A percentile compares a stretch with the other conserved stretches of the same genome.
These are phyloP conservation scores for Aspergillus ochraceus DNA, from an alignment of 2,329 filamentous ascomycete species.

Conservation along the genomic window DNA sequence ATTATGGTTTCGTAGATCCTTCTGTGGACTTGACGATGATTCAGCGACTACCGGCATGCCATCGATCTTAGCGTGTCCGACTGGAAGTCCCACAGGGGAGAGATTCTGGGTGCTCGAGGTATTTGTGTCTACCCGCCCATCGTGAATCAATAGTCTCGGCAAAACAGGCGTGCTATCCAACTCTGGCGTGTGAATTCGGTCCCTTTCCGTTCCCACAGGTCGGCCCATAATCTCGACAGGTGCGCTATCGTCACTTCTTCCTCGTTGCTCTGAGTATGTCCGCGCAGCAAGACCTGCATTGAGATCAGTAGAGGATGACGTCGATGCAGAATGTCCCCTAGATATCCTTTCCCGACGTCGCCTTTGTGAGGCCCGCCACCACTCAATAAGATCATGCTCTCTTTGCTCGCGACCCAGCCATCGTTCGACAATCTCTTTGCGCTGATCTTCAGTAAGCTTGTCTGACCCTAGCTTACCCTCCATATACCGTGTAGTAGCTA, in stretches of 20 bases:
- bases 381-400: not conserved
- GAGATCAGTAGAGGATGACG: not conserved
- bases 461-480: not conserved
- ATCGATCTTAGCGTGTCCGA: too few species aligned
- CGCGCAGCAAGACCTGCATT: not conserved
- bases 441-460: not conserved
- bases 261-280: not conserved
- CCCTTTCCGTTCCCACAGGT: not conserved
- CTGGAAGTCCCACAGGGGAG: too few species aligned
- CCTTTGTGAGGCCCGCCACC: not conserved
- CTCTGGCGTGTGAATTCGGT: not conserved
- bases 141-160: too few species aligned
- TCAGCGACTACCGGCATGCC: too few species aligned
- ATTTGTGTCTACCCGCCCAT: too few species aligned
- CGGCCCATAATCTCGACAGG: not conserved
- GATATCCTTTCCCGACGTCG: not conserved
- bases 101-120: too few species aligned
- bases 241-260: not conserved
- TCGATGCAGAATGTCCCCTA: not conserved
- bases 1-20: too few species aligned
- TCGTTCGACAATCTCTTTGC: not conserved
- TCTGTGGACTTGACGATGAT: too few species aligned
- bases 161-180: not conserved
- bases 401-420: not conserved
- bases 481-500: not conserved